Base-by-base conservation (phyloP, 768 basidiomycete species). In the Punctularia strigosozonata region DNA sequence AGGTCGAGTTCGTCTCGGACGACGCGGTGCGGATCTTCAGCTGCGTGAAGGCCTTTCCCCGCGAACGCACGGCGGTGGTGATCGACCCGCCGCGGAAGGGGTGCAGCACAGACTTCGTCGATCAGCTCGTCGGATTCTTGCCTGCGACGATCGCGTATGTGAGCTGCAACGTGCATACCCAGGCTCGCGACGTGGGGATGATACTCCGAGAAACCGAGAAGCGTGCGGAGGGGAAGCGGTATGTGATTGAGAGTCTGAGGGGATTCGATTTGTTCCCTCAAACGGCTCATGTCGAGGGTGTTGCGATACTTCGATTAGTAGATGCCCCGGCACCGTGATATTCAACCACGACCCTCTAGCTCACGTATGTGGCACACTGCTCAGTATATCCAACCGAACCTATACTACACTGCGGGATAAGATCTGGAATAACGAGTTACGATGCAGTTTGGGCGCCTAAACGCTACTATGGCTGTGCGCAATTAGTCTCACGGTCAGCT, bases 261-360 rank as follows among this genome's bases (percentile, higher is more conserved):
- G 92, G 90, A 25, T 88, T 95, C 47, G 94, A 98, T 64, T 54
- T 99, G 39, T 99, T 98, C 64, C 89, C 94, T 6, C 91, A 97
- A 66, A 94, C 90, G 19, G 83, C 86, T 10, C 92, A 97, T 65
- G 88, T 94, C 6, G 90, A 97, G 61, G 74, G 73, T 40, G 77
- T 88, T 10, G 80, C 80, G 5, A 68, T 86, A 21, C 60, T 87
- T 49, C 64, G 74, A 45, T 59, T 79, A 31, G 61, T 59, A 31
- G 24, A n/a, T n/a, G n/a, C n/a, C n/a, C n/a, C n/a, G n/a, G n/a
- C n/a, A n/a, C n/a, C n/a, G n/a, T n/a, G n/a, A n/a, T n/a, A n/a
- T n/a, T n/a, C n/a, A n/a, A n/a, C n/a, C n/a, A n/a, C n/a, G n/a
- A n/a, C n/a, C n/a, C n/a, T n/a, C n/a, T n/a, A n/a, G n/a, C n/a